Conservation (phyloP, 305 asterid genomes). For the Fraxinus sp. region DNA sequence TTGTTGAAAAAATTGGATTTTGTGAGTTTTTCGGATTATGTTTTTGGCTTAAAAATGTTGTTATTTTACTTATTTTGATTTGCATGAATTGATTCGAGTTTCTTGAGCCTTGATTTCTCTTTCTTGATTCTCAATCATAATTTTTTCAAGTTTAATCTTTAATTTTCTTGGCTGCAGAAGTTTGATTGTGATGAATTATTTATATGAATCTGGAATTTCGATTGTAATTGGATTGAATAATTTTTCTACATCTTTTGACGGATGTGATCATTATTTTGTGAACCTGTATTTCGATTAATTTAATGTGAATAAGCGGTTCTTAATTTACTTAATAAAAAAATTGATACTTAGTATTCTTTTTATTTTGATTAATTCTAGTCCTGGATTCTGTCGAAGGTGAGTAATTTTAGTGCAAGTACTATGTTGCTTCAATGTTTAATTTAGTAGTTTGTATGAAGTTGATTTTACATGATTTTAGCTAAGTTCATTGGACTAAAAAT, state of each 20-base stretch:
- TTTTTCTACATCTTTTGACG: conserved; percentile 3
- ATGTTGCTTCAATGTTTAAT: background rate
- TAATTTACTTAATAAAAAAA: too few relatives aligned
- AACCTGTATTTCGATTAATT: conserved; percentile 15
- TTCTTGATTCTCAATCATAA: conserved; percentile 24
- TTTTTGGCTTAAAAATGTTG: conserved; percentile 38
- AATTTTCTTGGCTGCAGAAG: background rate
- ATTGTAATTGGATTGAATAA: background rate
- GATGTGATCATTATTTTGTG: conserved; percentile 28
- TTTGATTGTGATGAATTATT: conserved; percentile 3
- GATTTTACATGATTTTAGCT: background rate
- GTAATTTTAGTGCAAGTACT: background rate
- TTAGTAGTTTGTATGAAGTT: background rate
- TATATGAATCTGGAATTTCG: conserved; percentile 16
- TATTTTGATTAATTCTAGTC: background rate
- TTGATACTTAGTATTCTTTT: too few relatives aligned
- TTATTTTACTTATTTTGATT: conserved; percentile 27
- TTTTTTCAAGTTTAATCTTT: background rate
- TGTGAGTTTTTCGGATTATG: conserved; percentile 31
- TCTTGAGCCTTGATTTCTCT: conserved; percentile 35
- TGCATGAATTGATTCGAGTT: conserved; percentile 41
- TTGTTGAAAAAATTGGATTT: background rate
- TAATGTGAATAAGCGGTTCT: background rate
- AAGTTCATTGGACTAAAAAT: conserved; percentile 7
- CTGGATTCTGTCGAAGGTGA: background rate